Evolutionary conservation across 2,329 filamentous ascomycete genomes (phyloP).

Genomic region (Tolypocladium pustulatum): DNA sequence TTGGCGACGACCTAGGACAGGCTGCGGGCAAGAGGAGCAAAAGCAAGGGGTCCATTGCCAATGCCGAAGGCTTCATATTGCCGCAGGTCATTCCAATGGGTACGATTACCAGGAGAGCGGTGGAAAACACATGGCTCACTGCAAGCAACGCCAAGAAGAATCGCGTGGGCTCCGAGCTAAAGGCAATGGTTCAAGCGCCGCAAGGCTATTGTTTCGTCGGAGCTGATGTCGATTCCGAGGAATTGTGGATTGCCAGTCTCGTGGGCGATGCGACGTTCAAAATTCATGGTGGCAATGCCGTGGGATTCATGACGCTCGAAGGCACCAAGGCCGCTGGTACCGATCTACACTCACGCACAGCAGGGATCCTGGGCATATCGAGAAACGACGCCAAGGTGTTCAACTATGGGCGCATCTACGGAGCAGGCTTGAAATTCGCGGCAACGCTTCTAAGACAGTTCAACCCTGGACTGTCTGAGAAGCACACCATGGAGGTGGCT

Average conservation of each 20-base stretch:
- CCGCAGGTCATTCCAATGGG: conserved; percentile 98
- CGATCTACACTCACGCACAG: conserved; percentile 89
- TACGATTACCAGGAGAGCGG: conserved; percentile 84
- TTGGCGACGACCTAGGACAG: conserved; percentile 49
- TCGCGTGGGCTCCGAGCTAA: conserved; percentile 89
- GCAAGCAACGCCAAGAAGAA: conserved; percentile 96
- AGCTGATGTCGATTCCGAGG: conserved; percentile 93
- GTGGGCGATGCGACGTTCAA: conserved; percentile 92
- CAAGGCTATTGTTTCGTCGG: conserved; percentile 89
- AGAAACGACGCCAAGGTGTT: conserved; percentile 95
- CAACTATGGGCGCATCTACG: conserved; percentile 98
- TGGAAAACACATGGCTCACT: conserved; percentile 97
- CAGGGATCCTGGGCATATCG: conserved; percentile 83
- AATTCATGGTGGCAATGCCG: conserved; percentile 89
- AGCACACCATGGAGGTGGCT: conserved; percentile 66
- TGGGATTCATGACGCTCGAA: conserved; percentile 98
- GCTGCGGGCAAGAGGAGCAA: conserved; percentile 1
- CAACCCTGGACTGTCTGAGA: conserved; percentile 73
- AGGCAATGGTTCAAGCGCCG: conserved; percentile 91
- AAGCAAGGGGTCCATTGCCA: conserved; percentile 9
- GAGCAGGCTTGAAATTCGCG: conserved; percentile 91
- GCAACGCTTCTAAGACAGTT: conserved; percentile 85
- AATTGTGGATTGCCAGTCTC: conserved; percentile 95
- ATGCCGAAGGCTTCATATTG: conserved; percentile 63
- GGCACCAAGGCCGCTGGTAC: conserved; percentile 90